Evolutionary conservation across 768 basidiomycete genomes (phyloP).

Genomic region (Pulveroboletus ravenelii): DNA sequence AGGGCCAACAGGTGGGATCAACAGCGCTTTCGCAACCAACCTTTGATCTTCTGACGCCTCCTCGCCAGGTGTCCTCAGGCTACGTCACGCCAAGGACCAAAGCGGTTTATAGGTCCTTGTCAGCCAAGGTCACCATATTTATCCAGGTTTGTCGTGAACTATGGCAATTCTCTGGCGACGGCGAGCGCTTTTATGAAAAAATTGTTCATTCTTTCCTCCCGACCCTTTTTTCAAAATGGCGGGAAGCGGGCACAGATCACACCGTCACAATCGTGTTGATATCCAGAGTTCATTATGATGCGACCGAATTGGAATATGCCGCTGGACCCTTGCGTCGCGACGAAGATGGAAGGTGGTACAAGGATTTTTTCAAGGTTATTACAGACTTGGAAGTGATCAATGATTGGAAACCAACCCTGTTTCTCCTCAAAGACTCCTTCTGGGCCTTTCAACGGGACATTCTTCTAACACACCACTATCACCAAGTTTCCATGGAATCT

Average conservation of each 20-base stretch:
- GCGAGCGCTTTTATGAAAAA: conserved; percentile 94
- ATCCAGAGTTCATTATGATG: conserved; percentile 86
- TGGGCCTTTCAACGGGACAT: conserved; percentile 92
- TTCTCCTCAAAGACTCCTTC: conserved; percentile 82
- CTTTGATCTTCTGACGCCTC: conserved; percentile 1
- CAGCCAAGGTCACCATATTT: conserved; percentile 89
- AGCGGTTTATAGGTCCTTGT: conserved; percentile 82
- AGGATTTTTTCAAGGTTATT: conserved; percentile 95
- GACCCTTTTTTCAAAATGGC: conserved; percentile 81
- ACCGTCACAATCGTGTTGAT: conserved; percentile 92
- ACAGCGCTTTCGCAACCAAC: neutral
- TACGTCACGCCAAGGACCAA: conserved; percentile 81
- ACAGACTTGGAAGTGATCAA: conserved; percentile 85
- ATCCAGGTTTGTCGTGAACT: conserved; percentile 95
- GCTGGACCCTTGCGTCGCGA: conserved; percentile 76
- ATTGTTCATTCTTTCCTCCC: conserved; percentile 97
- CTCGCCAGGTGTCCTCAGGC: conserved; percentile 70
- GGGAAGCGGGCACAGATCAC: conserved; percentile 81
- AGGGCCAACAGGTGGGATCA: conserved; percentile 53
- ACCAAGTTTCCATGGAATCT: conserved; percentile 57
- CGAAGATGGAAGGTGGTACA: conserved; percentile 78
- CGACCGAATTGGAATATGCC: conserved; percentile 73
- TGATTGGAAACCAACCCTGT: conserved; percentile 85
- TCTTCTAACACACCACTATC: conserved; percentile 83
- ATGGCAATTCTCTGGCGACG: conserved; percentile 96